Evolutionary conservation across 2,329 filamentous ascomycete species (phyloP).

Genomic region (Tolypocladium ovalisporum): DNA sequence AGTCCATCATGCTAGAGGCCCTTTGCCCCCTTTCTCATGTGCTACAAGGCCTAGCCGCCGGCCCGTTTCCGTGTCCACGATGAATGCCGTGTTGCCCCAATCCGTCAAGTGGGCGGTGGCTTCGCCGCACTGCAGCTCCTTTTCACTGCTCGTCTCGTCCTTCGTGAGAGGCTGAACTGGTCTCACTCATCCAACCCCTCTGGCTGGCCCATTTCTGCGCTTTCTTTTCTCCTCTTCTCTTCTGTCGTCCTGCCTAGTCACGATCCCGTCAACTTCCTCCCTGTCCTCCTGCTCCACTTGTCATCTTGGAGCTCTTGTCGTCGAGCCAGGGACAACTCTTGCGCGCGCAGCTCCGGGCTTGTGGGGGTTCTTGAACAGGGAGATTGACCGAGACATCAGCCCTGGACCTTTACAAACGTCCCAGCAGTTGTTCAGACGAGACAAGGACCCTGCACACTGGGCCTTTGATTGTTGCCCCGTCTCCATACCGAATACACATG

Average conservation of each 20-base stretch:
- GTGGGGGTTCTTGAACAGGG: neutral
- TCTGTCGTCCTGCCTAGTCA: neutral
- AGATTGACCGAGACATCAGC: neutral
- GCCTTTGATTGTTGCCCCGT: neutral
- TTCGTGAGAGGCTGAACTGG: neutral
- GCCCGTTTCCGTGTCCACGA: neutral
- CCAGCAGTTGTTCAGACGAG: neutral
- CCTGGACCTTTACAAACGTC: neutral
- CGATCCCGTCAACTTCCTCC: neutral
- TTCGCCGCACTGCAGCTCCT: neutral
- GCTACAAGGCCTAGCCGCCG: neutral
- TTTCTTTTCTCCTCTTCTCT: neutral
- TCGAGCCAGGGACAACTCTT: neutral
- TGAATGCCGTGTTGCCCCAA: neutral
- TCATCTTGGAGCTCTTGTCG: neutral
- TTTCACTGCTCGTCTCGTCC: neutral
- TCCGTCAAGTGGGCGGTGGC: neutral
- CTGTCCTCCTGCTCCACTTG: neutral
- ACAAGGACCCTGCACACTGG: neutral
- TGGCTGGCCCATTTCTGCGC: neutral
- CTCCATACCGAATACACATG: neutral
- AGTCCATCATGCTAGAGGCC: neutral
- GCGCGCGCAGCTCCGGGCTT: neutral
- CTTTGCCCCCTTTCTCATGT: neutral
- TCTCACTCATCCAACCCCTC: neutral